Conservation (phyloP, 1,139 yeast species). For the Waltiozyma sp. region DNA sequence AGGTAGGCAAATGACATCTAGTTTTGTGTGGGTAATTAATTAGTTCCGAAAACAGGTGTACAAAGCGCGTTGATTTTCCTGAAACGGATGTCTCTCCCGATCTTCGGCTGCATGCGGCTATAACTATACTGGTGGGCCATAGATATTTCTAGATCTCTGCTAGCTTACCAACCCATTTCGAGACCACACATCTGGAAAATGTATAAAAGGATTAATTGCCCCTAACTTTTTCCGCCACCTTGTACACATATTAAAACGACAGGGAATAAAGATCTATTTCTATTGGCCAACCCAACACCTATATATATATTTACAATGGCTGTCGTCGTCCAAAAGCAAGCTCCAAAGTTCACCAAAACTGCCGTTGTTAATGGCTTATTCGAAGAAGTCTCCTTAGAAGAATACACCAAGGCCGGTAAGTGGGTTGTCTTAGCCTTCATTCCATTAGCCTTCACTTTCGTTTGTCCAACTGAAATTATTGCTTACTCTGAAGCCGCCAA, state of each 20-base stretch:
- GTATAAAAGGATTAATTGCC: neutral
- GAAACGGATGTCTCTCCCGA: neutral
- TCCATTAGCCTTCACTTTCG: conserved; percentile 98
- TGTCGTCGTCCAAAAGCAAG: conserved; percentile 86
- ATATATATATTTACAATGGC: conserved; percentile 45
- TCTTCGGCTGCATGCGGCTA: neutral
- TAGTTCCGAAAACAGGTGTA: too few species aligned
- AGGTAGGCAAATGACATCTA: too few species aligned
- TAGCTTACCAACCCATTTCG: neutral
- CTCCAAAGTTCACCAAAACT: conserved; percentile 91
- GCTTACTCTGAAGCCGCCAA: conserved; percentile 94
- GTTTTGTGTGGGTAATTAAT: neutral
- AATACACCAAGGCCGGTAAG: conserved; percentile 74
- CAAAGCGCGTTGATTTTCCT: neutral
- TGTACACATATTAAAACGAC: too few species aligned
- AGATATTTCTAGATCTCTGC: neutral
- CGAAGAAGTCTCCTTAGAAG: conserved; percentile 88
- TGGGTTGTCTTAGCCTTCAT: conserved; percentile 95
- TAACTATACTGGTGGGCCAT: too few species aligned
- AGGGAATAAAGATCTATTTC: too few species aligned
- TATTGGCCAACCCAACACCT: neutral
- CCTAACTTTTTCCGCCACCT: neutral
- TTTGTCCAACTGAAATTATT: conserved; percentile 97
- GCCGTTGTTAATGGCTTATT: conserved; percentile 94
- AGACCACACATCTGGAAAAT: neutral